These are phyloP conservation scores for Rhexocercosporidium sp. DNA, from an alignment of 2,329 filamentous ascomycete genomes.

Conservation along the genomic window DNA sequence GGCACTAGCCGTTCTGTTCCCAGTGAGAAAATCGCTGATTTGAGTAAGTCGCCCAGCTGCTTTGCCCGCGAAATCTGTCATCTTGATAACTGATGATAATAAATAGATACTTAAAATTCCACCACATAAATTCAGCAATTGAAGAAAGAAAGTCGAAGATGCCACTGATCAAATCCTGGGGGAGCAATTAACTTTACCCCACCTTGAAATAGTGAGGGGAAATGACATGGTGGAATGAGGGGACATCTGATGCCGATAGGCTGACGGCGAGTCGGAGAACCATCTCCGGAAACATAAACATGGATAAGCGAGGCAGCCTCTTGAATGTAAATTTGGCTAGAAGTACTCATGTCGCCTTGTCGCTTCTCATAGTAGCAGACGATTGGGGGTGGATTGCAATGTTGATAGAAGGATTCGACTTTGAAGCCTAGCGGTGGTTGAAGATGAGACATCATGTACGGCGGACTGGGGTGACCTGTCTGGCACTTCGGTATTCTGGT, in stretches of 20 bases:
- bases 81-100: constrained; percentile 7
- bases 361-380: not conserved
- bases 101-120: not conserved
- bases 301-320: not conserved
- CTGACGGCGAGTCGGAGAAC: not conserved
- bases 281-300: not conserved
- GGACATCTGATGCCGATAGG: not conserved
- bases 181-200: not conserved
- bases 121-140: not conserved
- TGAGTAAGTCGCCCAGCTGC: constrained; percentile 34
- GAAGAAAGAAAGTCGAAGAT: not conserved
- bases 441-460: constrained; percentile 7
- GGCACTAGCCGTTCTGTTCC: constrained; percentile 33
- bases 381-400: not conserved
- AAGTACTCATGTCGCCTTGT: not conserved
- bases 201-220: not conserved
- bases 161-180: not conserved
- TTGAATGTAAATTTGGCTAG: not conserved
- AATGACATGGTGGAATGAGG: constrained; percentile 3
- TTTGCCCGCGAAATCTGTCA: constrained; percentile 30
- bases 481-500: not conserved
- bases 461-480: constrained; percentile 12
- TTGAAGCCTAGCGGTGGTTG: not conserved
- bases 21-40: constrained; percentile 36
- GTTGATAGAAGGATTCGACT: not conserved